phyloP scores from a whole-genome alignment of 768 basidiomycete species.

The Mycena capillaripes region DNA sequence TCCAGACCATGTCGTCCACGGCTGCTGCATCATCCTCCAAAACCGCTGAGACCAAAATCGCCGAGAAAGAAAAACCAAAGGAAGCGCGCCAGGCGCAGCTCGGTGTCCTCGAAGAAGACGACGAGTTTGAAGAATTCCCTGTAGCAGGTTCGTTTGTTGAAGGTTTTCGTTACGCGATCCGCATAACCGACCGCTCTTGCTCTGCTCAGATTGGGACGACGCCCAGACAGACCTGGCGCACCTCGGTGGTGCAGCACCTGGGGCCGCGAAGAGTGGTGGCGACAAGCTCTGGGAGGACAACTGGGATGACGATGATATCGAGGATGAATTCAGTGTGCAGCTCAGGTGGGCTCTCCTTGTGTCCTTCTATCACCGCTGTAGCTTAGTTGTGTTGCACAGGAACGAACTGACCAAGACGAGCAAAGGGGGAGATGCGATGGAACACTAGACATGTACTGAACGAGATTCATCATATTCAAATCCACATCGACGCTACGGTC shows the following conservation, averaged over 20 bases:
- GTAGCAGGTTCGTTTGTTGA: constrained; percentile 73
- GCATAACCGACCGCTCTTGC: constrained; percentile 1
- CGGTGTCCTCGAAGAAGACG: constrained; percentile 95
- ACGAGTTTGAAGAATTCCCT: constrained; percentile 96
- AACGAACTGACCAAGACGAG: constrained; percentile 76
- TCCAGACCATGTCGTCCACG: constrained; percentile 56
- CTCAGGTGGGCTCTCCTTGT: constrained; percentile 76
- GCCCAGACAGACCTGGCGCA: constrained; percentile 87
- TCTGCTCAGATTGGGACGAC: constrained; percentile 84
- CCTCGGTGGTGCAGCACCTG: constrained; percentile 79
- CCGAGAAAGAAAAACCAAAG: constrained; percentile 59
- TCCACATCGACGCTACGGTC: neutral
- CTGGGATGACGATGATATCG: constrained; percentile 99
- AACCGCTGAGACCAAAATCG: constrained; percentile 53
- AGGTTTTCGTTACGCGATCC: constrained; percentile 2
- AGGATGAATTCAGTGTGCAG: constrained; percentile 97
- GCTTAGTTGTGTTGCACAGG: constrained; percentile 53
- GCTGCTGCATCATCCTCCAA: constrained; percentile 62
- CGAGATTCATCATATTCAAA: neutral
- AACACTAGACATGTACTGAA: constrained; percentile 54
- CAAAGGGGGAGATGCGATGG: constrained; percentile 64
- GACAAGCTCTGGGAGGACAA: constrained; percentile 99
- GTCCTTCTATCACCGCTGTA: neutral
- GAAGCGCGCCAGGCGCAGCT: constrained; percentile 74
- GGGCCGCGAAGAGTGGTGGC: constrained; percentile 82